These are phyloP conservation scores for Phaeosphaeriaceae sp. DNA, from an alignment of 2,329 filamentous ascomycete species.

Conservation along the genomic window DNA sequence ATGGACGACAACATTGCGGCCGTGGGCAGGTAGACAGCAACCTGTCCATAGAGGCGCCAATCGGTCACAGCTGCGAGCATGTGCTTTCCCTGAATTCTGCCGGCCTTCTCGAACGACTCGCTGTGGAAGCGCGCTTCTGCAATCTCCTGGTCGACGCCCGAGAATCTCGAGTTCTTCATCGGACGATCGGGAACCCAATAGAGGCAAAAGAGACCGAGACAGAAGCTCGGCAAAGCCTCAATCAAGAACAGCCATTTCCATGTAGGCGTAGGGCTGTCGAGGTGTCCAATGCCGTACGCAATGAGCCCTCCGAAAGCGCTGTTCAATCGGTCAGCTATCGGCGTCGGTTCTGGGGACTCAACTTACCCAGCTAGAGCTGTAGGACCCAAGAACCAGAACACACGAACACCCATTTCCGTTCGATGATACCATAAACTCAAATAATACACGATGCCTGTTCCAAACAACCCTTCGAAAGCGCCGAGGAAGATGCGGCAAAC, in stretches of 20 bases:
- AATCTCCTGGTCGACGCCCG: not conserved
- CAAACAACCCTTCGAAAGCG: not conserved
- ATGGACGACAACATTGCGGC: not conserved
- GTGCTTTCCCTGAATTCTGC: not conserved
- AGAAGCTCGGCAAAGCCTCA: not conserved
- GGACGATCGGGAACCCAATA: not conserved
- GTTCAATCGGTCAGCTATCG: no score
- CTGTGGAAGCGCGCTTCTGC: not conserved
- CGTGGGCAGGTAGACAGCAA: not conserved
- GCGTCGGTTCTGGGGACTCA: not conserved
- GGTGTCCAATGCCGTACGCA: not conserved
- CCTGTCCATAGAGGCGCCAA: not conserved
- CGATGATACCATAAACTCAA: not conserved
- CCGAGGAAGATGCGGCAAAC: not conserved
- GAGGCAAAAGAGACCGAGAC: not conserved
- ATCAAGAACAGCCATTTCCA: not conserved
- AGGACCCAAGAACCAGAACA: not conserved
- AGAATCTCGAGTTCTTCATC: not conserved
- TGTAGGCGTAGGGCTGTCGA: not conserved
- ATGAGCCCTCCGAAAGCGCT: not conserved
- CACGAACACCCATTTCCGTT: not conserved
- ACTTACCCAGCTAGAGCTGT: not conserved
- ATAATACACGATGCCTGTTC: not conserved
- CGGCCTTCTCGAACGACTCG: not conserved
- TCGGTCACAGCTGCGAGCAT: not conserved